Evolutionary conservation across 2,329 filamentous ascomycete genomes (phyloP).

Genomic region (Blumeria graminis): DNA sequence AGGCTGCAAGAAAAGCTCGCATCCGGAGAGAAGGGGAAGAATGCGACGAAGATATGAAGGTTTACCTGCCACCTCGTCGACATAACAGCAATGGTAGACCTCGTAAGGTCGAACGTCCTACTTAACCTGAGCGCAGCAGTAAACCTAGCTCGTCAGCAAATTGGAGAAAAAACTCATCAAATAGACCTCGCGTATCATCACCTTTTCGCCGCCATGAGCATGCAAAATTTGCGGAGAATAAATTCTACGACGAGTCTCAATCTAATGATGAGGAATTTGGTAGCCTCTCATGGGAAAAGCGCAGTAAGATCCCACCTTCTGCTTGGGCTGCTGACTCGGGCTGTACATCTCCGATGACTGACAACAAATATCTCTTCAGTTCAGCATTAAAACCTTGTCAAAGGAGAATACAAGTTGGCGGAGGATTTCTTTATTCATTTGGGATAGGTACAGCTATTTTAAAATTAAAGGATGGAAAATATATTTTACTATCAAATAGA

Average conservation of each 20-base stretch:
- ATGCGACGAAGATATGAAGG: background rate
- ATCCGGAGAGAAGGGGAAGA: too few species aligned
- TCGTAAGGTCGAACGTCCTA: background rate
- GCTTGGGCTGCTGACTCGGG: background rate
- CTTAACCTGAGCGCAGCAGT: background rate
- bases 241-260: background rate
- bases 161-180: background rate
- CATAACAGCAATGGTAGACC: background rate
- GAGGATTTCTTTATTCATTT: too few species aligned
- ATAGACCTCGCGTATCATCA: background rate
- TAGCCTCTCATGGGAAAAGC: background rate
- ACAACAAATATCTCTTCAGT: conserved; percentile 1
- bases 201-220: background rate
- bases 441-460: too few species aligned
- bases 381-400: background rate
- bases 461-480: too few species aligned
- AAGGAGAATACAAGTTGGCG: background rate
- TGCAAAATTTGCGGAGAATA: background rate
- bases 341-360: conserved; percentile 1
- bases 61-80: background rate
- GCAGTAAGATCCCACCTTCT: background rate
- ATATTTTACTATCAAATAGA: too few species aligned
- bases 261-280: background rate
- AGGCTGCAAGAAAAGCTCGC: conserved; percentile 1
- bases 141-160: background rate